Evolutionary conservation across 1,284 basidiomycete genomes (phyloP).

Genomic region (Ustilago curta): DNA sequence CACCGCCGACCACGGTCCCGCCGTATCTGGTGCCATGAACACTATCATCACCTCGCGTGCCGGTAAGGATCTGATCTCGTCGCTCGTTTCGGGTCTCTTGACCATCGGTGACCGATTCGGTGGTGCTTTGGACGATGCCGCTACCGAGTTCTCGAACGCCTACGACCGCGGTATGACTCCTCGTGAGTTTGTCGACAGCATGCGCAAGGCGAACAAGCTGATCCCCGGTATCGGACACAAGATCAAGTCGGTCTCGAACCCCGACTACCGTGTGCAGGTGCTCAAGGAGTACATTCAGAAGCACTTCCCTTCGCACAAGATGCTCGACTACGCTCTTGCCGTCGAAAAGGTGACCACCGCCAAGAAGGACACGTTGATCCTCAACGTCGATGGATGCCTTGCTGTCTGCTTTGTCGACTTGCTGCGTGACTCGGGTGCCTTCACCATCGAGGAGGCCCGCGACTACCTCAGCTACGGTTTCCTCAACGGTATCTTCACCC

Average conservation of each 20-base stretch:
- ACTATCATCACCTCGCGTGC: constrained; percentile 98
- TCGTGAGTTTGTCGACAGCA: constrained; percentile 96
- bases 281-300: constrained; percentile 97
- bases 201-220: constrained; percentile 94
- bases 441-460: constrained; percentile 93
- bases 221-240: constrained; percentile 99
- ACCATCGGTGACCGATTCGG: constrained; percentile 99
- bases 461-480: constrained; percentile 94
- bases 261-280: constrained; percentile 83
- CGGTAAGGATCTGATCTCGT: constrained; percentile 98
- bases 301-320: constrained; percentile 84
- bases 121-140: constrained; percentile 98
- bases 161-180: constrained; percentile 91
- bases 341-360: constrained; percentile 97
- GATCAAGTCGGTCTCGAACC: constrained; percentile 82
- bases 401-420: constrained; percentile 98
- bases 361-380: constrained; percentile 87
- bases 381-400: constrained; percentile 89
- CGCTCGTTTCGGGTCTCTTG: constrained; percentile 92
- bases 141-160: constrained; percentile 85
- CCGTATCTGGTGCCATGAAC: constrained; percentile 90
- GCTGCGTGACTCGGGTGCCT: constrained; percentile 90
- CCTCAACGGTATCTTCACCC: constrained; percentile 95
- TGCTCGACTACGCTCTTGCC: constrained; percentile 95
- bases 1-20: constrained; percentile 89